Conservation (phyloP, 345 rosid genomes). For the Bretschneidera sinensis region DNA sequence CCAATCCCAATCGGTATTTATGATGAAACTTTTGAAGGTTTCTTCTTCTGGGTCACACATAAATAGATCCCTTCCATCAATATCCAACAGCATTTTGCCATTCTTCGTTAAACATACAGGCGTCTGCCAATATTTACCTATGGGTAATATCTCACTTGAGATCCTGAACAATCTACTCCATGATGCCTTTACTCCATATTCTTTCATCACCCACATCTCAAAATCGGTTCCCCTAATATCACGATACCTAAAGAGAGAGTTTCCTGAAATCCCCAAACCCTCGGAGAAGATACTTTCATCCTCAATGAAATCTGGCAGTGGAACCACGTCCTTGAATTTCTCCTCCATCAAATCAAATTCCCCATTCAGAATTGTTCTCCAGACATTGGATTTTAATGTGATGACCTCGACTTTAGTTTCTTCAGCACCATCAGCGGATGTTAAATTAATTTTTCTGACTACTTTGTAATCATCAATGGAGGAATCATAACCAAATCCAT, state of each 20-base stretch:
- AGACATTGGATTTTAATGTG: background rate
- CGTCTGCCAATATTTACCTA: too few relatives aligned
- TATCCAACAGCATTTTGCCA: background rate
- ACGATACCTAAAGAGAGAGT: background rate
- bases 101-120: background rate
- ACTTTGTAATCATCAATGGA: background rate
- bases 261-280: background rate
- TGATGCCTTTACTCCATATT: background rate
- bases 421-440: background rate
- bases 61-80: background rate
- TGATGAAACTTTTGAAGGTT: background rate
- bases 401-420: background rate
- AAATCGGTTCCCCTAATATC: background rate
- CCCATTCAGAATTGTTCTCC: background rate
- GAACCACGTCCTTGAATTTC: background rate
- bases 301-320: background rate
- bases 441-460: background rate
- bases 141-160: background rate
- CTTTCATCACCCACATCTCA: background rate
- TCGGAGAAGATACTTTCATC: background rate
- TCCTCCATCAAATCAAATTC: too few relatives aligned
- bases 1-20: background rate
- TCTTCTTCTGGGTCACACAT: background rate
- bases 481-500: background rate
- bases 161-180: background rate